Evolutionary conservation across 148 eudicot genomes (phyloP).

Genomic region (Polygonum aviculare): DNA sequence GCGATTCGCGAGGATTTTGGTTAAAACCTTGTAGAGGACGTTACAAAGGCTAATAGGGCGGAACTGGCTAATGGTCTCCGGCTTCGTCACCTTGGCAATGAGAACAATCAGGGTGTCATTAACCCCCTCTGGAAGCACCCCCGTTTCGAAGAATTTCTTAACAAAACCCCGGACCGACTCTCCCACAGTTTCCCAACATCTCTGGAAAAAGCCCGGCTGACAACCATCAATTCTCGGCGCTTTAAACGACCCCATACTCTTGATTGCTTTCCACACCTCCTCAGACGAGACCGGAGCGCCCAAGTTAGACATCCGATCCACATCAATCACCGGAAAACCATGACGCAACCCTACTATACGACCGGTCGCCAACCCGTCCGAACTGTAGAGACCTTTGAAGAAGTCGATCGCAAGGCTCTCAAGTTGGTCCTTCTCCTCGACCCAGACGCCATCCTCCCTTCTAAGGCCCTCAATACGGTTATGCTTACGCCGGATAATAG

Average conservation of each 20-base stretch:
- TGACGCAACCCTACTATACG: background rate
- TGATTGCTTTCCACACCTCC: background rate
- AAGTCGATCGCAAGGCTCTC: background rate
- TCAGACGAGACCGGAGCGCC: background rate
- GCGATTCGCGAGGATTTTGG: background rate
- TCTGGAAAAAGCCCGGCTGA: background rate
- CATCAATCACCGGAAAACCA: background rate
- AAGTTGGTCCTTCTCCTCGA: background rate
- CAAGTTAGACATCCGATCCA: too few relatives aligned
- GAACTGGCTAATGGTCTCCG: background rate
- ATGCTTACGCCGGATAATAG: background rate
- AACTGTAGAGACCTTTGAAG: too few relatives aligned
- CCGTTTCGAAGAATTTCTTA: background rate
- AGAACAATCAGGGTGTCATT: background rate
- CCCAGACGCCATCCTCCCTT: background rate
- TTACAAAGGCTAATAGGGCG: background rate
- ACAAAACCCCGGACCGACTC: background rate
- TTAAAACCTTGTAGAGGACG: background rate
- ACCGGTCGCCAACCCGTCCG: too few relatives aligned
- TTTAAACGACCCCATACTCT: background rate
- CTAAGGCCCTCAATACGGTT: background rate
- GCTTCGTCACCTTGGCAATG: background rate
- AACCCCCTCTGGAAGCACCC: background rate
- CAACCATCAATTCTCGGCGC: background rate
- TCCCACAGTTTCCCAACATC: background rate